These are phyloP conservation scores for Musa balbisiana DNA, from an alignment of 202 grass and related monocot species.

Conservation along the genomic window DNA sequence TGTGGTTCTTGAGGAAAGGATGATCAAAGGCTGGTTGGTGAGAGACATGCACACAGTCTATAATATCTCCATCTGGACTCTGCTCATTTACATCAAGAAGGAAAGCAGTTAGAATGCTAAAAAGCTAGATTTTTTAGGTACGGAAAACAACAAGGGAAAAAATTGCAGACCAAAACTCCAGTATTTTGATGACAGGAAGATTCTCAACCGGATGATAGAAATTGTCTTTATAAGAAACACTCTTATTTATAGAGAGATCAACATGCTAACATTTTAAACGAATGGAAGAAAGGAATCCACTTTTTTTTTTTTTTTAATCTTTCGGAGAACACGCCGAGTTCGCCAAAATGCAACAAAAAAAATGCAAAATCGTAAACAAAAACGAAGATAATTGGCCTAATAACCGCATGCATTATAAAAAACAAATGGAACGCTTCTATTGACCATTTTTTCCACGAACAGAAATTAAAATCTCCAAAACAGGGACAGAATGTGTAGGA, in stretches of 20 bases:
- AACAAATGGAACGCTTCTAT: background rate
- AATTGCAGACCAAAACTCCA: background rate
- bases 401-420: background rate
- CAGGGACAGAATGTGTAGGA: background rate
- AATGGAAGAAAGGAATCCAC: background rate
- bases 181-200: background rate
- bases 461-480: background rate
- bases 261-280: background rate
- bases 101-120: background rate
- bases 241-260: background rate
- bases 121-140: background rate
- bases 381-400: background rate
- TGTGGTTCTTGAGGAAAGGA: conserved; percentile 87
- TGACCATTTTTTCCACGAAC: background rate
- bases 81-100: conserved; percentile 24
- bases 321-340: too few relatives aligned
- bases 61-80: conserved; percentile 92
- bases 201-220: background rate
- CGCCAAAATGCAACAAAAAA: background rate
- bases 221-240: background rate
- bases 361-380: background rate
- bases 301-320: background rate
- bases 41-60: conserved; percentile 86
- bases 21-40: conserved; percentile 91
- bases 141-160: background rate